phyloP scores from a whole-genome alignment of 371 early-diverging fungal genomes.

The Rhizopus arrhizus region DNA sequence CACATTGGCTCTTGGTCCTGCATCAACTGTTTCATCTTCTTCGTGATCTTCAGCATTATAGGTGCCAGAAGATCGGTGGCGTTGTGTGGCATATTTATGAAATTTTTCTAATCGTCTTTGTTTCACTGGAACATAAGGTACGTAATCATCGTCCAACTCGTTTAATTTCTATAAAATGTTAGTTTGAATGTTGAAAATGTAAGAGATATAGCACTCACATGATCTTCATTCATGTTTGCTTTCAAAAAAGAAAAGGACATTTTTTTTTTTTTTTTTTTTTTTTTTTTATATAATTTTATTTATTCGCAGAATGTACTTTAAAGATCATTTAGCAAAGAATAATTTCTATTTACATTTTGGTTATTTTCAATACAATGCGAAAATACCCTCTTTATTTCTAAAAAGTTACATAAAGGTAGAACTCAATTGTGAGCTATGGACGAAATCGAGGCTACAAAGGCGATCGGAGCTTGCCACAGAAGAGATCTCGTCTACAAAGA shows the following conservation, averaged over 20 bases:
- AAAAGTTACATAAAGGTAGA: neutral
- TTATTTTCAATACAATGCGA: too few species aligned
- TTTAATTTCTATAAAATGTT: too few species aligned
- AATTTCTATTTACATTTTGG: too few species aligned
- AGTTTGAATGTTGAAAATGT: too few species aligned
- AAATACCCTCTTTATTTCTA: too few species aligned
- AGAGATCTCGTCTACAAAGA: neutral
- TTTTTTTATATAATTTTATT: too few species aligned
- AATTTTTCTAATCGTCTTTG: slow-evolving; percentile 68
- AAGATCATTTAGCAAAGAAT: too few species aligned
- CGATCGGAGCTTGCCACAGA: neutral
- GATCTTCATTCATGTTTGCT: too few species aligned
- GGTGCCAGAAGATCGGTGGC: slow-evolving; percentile 27
- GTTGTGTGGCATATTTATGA: slow-evolving; percentile 53
- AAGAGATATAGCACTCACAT: too few species aligned
- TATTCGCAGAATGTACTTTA: too few species aligned
- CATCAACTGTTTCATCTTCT: slow-evolving; percentile 28
- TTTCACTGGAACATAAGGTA: slow-evolving; percentile 81
- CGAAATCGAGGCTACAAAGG: neutral
- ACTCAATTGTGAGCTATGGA: neutral
- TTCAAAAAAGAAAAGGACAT: too few species aligned
- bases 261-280: too few species aligned
- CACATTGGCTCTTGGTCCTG: slow-evolving; percentile 66
- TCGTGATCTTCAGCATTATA: slow-evolving; percentile 34
- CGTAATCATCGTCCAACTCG: slow-evolving; percentile 58